A percentile compares a stretch with the other conserved stretches of the same genome.
These are phyloP conservation scores for Diaporthe ilicicola DNA, from an alignment of 2,329 filamentous ascomycete genomes.

Conservation along the genomic window DNA sequence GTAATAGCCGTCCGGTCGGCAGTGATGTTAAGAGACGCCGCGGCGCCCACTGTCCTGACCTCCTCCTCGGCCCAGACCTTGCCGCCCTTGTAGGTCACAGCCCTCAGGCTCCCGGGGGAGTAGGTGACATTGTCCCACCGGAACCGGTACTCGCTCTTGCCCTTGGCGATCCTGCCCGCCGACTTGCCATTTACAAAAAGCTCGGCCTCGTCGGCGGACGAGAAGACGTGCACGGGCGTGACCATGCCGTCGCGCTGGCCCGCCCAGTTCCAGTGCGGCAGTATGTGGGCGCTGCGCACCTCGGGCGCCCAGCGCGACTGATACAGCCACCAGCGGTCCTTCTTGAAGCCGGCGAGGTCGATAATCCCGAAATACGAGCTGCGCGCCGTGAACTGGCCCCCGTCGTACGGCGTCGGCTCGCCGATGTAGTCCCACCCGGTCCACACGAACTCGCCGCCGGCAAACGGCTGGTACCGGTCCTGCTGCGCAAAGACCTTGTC, in stretches of 20 bases:
- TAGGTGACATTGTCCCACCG: slow-evolving; percentile 62
- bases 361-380: slow-evolving; percentile 66
- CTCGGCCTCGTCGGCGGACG: slow-evolving; percentile 61
- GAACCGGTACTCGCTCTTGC: slow-evolving; percentile 53
- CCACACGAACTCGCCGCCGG: slow-evolving; percentile 64
- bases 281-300: slow-evolving; percentile 58
- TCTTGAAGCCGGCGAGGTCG: slow-evolving; percentile 64
- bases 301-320: slow-evolving; percentile 62
- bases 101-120: slow-evolving; percentile 54
- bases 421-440: slow-evolving; percentile 60
- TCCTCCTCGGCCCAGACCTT: slow-evolving; percentile 54
- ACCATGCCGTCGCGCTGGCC: slow-evolving; percentile 51
- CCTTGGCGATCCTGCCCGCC: slow-evolving; percentile 49
- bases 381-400: slow-evolving; percentile 42
- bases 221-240: slow-evolving; percentile 64
- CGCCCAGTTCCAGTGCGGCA: slow-evolving; percentile 67
- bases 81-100: slow-evolving; percentile 58
- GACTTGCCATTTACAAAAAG: slow-evolving; percentile 61
- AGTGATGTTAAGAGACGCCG: slow-evolving; percentile 48
- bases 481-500: slow-evolving; percentile 62
- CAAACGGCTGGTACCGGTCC: slow-evolving; percentile 54
- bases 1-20: slow-evolving; percentile 50
- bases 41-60: slow-evolving; percentile 50
- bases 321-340: slow-evolving; percentile 64
- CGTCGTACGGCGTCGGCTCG: slow-evolving; percentile 58